Evolutionary conservation across 73 alveolate genomes (phyloP).

Genomic region (Paramecium caudatum): DNA sequence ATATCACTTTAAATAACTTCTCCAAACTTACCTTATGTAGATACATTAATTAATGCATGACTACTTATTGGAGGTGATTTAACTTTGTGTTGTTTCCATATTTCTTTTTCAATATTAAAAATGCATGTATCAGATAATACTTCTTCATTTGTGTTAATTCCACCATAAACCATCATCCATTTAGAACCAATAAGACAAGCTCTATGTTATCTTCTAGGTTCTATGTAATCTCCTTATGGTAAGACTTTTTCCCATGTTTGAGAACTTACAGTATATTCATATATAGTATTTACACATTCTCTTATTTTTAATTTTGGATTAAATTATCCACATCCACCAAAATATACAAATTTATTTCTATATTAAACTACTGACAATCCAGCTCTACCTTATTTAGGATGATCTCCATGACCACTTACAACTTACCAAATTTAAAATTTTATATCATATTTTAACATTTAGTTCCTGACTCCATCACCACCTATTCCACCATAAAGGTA

Average conservation of each 20-base stretch:
- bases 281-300: slow-evolving; percentile 23
- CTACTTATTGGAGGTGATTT: slow-evolving; percentile 21
- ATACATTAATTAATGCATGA: slow-evolving; percentile 45
- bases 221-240: slow-evolving; percentile 54
- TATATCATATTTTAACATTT: slow-evolving; percentile 39
- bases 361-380: slow-evolving; percentile 44
- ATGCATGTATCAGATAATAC: slow-evolving; percentile 53
- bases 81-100: slow-evolving; percentile 6
- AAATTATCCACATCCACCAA: slow-evolving; percentile 49
- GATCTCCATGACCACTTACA: slow-evolving; percentile 1
- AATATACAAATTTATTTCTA: slow-evolving; percentile 32
- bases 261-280: slow-evolving; percentile 5
- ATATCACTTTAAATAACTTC: not conserved
- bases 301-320: slow-evolving; percentile 44
- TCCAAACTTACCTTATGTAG: slow-evolving; percentile 1
- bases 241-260: slow-evolving; percentile 11
- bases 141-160: slow-evolving; percentile 41
- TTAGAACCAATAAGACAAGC: slow-evolving; percentile 42
- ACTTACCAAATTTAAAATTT: slow-evolving; percentile 38
- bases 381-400: slow-evolving; percentile 54
- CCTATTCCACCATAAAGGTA: slow-evolving; percentile 55
- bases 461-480: slow-evolving; percentile 1
- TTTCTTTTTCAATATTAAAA: slow-evolving; percentile 40
- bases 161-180: slow-evolving; percentile 59
- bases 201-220: slow-evolving; percentile 52